Percentiles rank a stretch among this genome's conserved stretches.
Evolutionary conservation across 2,329 filamentous ascomycete species (phyloP).

Genomic region (Alternaria incomplexa): DNA sequence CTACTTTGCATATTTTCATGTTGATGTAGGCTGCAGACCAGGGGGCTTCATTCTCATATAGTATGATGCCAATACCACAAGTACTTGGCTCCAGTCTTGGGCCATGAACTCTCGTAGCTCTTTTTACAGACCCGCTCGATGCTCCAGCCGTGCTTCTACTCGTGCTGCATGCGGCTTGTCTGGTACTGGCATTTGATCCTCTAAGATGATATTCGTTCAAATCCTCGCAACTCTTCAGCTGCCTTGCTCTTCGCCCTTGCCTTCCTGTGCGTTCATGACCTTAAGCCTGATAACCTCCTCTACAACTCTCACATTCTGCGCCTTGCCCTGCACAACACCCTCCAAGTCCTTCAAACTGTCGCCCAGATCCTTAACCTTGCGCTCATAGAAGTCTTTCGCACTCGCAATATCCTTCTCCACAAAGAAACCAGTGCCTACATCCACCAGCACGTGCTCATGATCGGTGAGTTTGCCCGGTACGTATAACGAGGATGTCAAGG

Average conservation of each 20-base stretch:
- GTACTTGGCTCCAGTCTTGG: neutral
- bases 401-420: slow-evolving; percentile 79
- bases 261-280: slow-evolving; percentile 44
- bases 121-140: neutral
- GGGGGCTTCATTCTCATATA: neutral
- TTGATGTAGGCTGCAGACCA: neutral
- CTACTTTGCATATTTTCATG: neutral
- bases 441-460: slow-evolving; percentile 65
- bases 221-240: slow-evolving; percentile 14
- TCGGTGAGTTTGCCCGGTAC: slow-evolving; percentile 78
- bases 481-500: slow-evolving; percentile 92
- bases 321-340: slow-evolving; percentile 75
- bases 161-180: neutral
- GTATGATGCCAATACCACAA: neutral
- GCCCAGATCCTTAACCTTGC: slow-evolving; percentile 70
- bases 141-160: neutral
- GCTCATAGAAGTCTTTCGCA: slow-evolving; percentile 70
- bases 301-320: slow-evolving; percentile 80
- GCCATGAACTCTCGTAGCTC: neutral
- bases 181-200: neutral
- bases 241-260: slow-evolving; percentile 30
- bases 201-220: neutral
- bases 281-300: slow-evolving; percentile 70
- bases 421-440: slow-evolving; percentile 92
- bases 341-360: slow-evolving; percentile 71